phyloP scores from a whole-genome alignment of 2,329 filamentous ascomycete genomes.

The Scedosporium boydii region DNA sequence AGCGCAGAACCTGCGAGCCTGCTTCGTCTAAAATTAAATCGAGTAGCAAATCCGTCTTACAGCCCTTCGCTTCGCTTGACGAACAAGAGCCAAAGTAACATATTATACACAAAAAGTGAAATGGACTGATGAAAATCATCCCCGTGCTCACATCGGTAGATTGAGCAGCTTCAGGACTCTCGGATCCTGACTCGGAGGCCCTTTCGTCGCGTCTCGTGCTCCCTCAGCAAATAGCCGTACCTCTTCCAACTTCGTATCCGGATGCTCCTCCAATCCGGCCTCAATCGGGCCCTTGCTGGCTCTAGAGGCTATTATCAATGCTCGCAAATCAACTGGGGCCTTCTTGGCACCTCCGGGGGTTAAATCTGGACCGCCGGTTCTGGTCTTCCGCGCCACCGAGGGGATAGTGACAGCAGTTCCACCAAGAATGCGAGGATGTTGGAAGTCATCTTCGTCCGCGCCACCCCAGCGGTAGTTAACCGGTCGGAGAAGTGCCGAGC shows the following conservation, averaged over 20 bases:
- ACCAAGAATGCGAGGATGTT: not conserved
- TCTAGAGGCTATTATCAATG: constrained; percentile 22
- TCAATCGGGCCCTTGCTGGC: constrained; percentile 15
- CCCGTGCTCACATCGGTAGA: not conserved
- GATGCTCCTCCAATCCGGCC: constrained; percentile 28
- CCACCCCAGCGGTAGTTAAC: constrained; percentile 16
- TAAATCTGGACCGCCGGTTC: not conserved
- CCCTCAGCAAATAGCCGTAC: constrained; percentile 22
- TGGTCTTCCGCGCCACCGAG: constrained; percentile 8
- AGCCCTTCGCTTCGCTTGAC: no score
- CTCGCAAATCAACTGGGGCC: constrained; percentile 17
- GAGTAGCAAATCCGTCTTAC: no score
- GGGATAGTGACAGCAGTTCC: constrained; percentile 6
- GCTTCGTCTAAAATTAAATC: no score
- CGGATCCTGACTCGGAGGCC: constrained; percentile 31
- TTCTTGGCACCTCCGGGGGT: not conserved
- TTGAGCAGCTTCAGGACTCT: constrained; percentile 18
- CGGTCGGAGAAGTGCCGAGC: constrained; percentile 13
- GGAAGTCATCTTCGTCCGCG: constrained; percentile 11
- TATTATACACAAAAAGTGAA: no score
- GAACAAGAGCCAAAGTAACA: no score
- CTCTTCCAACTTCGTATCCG: constrained; percentile 28
- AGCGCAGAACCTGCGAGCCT: no score
- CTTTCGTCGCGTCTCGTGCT: constrained; percentile 14
- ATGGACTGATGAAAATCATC: no score